phyloP scores from a whole-genome alignment of 805 yeast genomes.

The Metschnikowia similis region DNA sequence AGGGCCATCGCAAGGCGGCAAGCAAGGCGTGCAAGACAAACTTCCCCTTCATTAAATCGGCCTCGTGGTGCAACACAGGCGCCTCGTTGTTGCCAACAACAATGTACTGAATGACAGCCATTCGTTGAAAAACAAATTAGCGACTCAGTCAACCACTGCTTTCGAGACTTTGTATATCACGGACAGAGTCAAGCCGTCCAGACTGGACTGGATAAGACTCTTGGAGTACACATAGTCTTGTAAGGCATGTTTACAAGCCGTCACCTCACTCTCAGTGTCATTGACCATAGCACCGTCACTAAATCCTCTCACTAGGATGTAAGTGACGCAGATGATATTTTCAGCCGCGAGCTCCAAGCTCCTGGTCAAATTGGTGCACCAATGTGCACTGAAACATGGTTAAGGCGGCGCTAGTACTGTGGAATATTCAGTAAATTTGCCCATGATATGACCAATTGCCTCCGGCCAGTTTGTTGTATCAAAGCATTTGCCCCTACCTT shows the following conservation, averaged over 20 bases:
- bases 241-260: constrained; percentile 34
- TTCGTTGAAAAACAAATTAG: constrained; percentile 31
- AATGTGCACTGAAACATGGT: constrained; percentile 6
- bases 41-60: background rate
- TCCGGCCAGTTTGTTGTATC: constrained; percentile 50
- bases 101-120: constrained; percentile 18
- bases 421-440: constrained; percentile 49
- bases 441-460: constrained; percentile 44
- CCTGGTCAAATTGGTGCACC: background rate
- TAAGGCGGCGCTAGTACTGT: constrained; percentile 38
- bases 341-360: constrained; percentile 16
- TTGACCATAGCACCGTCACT: constrained; percentile 17
- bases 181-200: constrained; percentile 49
- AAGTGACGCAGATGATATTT: constrained; percentile 39
- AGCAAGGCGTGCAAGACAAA: constrained; percentile 20
- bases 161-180: constrained; percentile 40
- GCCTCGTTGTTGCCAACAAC: constrained; percentile 13
- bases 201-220: constrained; percentile 29
- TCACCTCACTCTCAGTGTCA: constrained; percentile 12
- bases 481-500: constrained; percentile 27
- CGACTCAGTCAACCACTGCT: constrained; percentile 33
- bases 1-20: constrained; percentile 37
- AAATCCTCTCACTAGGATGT: constrained; percentile 46
- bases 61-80: constrained; percentile 1
- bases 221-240: constrained; percentile 47